phyloP scores from a whole-genome alignment of 2,329 filamentous ascomycete species.

The Rhinocladiella similis region DNA sequence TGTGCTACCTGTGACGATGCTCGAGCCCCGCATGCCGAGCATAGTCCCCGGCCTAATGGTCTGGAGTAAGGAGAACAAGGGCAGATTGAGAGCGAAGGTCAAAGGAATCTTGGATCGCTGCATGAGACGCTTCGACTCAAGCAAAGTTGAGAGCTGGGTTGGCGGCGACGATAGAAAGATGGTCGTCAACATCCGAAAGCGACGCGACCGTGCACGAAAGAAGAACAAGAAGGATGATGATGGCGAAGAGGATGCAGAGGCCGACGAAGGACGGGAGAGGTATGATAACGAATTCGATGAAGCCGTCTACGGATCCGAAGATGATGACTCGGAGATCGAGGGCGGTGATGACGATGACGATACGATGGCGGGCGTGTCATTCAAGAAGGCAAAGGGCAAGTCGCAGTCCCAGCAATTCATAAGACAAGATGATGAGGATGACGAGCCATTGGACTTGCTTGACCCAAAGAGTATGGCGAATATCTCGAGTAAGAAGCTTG shows the following conservation, averaged over 20 bases:
- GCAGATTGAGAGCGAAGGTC: slow-evolving; percentile 93
- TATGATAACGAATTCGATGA: slow-evolving; percentile 95
- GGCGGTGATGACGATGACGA: slow-evolving; percentile 49
- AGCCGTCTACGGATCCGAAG: slow-evolving; percentile 81
- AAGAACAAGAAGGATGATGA: slow-evolving; percentile 74
- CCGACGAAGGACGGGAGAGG: slow-evolving; percentile 54
- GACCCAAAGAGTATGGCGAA: slow-evolving; percentile 86
- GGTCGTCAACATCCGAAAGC: slow-evolving; percentile 92
- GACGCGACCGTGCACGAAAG: slow-evolving; percentile 84
- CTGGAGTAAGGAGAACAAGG: slow-evolving; percentile 98
- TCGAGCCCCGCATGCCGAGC: slow-evolving; percentile 72
- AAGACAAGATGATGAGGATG: slow-evolving; percentile 73
- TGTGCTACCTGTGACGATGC: slow-evolving; percentile 70
- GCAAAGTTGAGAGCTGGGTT: slow-evolving; percentile 74
- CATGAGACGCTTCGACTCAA: slow-evolving; percentile 85
- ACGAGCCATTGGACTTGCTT: slow-evolving; percentile 91
- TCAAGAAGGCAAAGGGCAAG: slow-evolving; percentile 44
- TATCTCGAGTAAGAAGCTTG: slow-evolving; percentile 60
- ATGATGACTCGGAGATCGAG: slow-evolving; percentile 48
- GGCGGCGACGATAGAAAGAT: slow-evolving; percentile 75
- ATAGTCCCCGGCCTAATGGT: slow-evolving; percentile 89
- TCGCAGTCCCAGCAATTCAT: slow-evolving; percentile 73
- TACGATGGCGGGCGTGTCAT: slow-evolving; percentile 25
- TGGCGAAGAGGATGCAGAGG: slow-evolving; percentile 53
- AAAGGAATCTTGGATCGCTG: slow-evolving; percentile 97